Conservation (phyloP, 2,329 filamentous ascomycete genomes). For the Beauveria caledonica region DNA sequence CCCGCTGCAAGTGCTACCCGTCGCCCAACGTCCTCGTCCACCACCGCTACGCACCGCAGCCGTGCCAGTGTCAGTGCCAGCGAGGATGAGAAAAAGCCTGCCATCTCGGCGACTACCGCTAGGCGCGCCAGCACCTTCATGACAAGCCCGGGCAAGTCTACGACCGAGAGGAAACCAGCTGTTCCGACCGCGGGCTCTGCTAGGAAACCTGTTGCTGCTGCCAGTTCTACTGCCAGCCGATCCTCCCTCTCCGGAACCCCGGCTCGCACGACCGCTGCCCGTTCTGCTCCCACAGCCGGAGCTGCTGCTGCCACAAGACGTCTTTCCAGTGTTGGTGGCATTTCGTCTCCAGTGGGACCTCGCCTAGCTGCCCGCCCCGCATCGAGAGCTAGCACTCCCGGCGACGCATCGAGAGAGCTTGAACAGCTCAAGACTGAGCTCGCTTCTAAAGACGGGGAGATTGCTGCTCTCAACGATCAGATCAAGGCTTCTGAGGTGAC, state of each 20-base stretch:
- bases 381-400: conserved; percentile 30
- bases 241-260: conserved; percentile 20
- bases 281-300: conserved; percentile 31
- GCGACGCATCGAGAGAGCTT: conserved; percentile 43
- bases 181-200: conserved; percentile 24
- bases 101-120: conserved; percentile 24
- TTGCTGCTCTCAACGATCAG: conserved; percentile 48
- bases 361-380: conserved; percentile 32
- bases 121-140: conserved; percentile 37
- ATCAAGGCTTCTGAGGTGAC: conserved; percentile 48
- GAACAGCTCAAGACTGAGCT: conserved; percentile 55
- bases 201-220: conserved; percentile 27
- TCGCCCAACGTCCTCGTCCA: conserved; percentile 25
- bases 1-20: conserved; percentile 27
- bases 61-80: conserved; percentile 41
- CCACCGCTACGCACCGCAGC: conserved; percentile 35
- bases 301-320: conserved; percentile 46
- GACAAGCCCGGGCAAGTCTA: conserved; percentile 28
- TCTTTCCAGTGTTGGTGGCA: conserved; percentile 40
- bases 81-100: conserved; percentile 41
- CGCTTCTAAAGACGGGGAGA: conserved; percentile 47
- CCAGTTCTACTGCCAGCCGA: conserved; percentile 23
- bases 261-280: conserved; percentile 28
- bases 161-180: conserved; percentile 27
- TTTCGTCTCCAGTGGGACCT: conserved; percentile 24